Percentiles rank a stretch among this genome's conserved stretches.
phyloP scores from a whole-genome alignment of 176 grass and related monocot species.

The Cenchrus fungigraminus region DNA sequence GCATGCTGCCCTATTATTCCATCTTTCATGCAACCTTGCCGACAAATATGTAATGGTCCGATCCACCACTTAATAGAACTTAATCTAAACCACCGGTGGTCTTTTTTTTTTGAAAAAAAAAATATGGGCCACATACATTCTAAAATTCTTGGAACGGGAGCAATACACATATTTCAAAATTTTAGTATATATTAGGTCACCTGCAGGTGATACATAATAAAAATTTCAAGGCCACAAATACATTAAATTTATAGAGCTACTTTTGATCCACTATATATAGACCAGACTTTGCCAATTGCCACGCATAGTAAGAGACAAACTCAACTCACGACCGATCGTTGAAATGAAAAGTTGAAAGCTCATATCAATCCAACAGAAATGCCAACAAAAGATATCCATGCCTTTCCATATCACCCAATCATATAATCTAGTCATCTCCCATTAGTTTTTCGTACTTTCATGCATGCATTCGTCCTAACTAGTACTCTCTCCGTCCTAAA shows the following conservation, averaged over 20 bases:
- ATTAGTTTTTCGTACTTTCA: neutral
- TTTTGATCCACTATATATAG: neutral
- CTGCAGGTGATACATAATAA: neutral
- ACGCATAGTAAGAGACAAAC: neutral
- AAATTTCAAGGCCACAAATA: neutral
- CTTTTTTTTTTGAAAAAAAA: neutral
- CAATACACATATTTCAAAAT: neutral
- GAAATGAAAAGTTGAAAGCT: neutral
- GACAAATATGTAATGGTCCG: neutral
- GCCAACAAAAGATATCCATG: conserved; percentile 19
- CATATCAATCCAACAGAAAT: neutral
- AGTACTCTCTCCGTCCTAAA: no score
- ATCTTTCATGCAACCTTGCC: neutral
- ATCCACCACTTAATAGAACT: neutral
- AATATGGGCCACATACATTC: neutral
- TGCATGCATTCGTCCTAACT: neutral
- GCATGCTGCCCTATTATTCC: no score
- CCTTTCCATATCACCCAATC: conserved; percentile 46
- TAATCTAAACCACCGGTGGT: neutral
- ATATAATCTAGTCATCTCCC: conserved; percentile 49
- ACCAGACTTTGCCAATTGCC: neutral
- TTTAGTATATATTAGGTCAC: neutral
- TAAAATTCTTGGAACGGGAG: neutral
- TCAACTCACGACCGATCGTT: neutral
- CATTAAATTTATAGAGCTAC: neutral